Base-by-base conservation (phyloP, 2,329 filamentous ascomycete genomes). In the Lecanosticta acicola region DNA sequence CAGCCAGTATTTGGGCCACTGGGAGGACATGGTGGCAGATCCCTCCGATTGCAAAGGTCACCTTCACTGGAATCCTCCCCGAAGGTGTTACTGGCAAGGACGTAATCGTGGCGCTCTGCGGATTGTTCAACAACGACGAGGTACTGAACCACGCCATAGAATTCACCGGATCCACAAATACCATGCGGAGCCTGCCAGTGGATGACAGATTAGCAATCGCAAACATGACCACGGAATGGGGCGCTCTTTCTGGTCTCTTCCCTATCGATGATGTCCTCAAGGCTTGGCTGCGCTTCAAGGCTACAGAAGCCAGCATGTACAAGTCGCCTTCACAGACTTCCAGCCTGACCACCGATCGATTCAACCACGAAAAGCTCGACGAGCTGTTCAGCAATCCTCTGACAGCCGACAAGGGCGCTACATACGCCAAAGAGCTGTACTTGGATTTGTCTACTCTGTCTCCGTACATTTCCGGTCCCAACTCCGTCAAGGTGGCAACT, bases 81-180 rank as follows among this genome's bases (percentile, higher is more conserved):
- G 70, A 72, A 1, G 90, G 90, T 9, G 89, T 95, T 1, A 88
- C 85, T 0, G 91, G 89, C 21, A 97, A 98, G 68, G 93, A 97
- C 65, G 85, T 95, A 10, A 97, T 97, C 55, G 79, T 96, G 19
- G 87, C 88, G 0, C 76, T 97, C 1, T 94, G 87, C 57, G 87
- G 85, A 1, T 69, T 95, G 0, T 94, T 97, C 72, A 85, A 86
- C 68, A 80, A 85, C 43, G 84, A 88, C 56, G 87, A 95, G 36
- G 91, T 96, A 0, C 75, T 96, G 11, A 97, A 97, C 69, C 88
- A 95, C 62, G 81, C 81, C 3, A 83, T 97, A 49, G 91, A 97
- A 62, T 95, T 96, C 60, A 81, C 80, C 0, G 91, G 90, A 10
- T 81, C 83, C 0, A 81, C 87, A 53, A 75, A 89, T 62, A 94